Percentiles rank a stretch among this genome's conserved stretches.
These are phyloP conservation scores for Boechera stricta DNA, from an alignment of 345 rosid genomes.

Conservation along the genomic window DNA sequence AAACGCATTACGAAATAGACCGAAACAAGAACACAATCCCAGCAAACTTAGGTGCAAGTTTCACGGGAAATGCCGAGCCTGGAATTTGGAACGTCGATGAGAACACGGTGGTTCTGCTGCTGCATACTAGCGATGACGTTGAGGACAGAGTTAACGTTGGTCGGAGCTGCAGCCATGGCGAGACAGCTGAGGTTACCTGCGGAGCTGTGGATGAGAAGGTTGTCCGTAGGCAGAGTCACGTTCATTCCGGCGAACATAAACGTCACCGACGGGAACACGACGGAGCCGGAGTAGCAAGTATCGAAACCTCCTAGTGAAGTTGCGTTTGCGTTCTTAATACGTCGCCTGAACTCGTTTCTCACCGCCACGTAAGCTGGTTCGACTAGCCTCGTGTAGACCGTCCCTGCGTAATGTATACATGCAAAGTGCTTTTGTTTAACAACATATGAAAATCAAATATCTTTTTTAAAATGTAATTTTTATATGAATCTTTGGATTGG, in stretches of 20 bases:
- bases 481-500: neutral
- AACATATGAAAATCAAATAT: neutral
- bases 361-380: conserved; percentile 77
- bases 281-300: conserved; percentile 84
- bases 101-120: conserved; percentile 91
- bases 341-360: conserved; percentile 68
- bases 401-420: conserved; percentile 52
- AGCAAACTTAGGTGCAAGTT: conserved; percentile 57
- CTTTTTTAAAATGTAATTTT: neutral
- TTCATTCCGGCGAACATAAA: conserved; percentile 91
- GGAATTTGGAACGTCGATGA: conserved; percentile 77
- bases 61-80: conserved; percentile 92
- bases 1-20: neutral
- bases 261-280: conserved; percentile 71
- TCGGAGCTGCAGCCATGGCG: conserved; percentile 91
- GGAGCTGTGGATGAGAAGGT: conserved; percentile 83
- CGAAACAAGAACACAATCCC: neutral
- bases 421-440: neutral
- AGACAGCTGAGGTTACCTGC: conserved; percentile 77
- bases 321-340: conserved; percentile 59
- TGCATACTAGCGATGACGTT: conserved; percentile 96
- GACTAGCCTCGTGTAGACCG: conserved; percentile 79
- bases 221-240: conserved; percentile 77
- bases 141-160: conserved; percentile 80
- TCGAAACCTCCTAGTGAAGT: conserved; percentile 90